phyloP scores from a whole-genome alignment of 805 yeast species.

The Candida railenensis region DNA sequence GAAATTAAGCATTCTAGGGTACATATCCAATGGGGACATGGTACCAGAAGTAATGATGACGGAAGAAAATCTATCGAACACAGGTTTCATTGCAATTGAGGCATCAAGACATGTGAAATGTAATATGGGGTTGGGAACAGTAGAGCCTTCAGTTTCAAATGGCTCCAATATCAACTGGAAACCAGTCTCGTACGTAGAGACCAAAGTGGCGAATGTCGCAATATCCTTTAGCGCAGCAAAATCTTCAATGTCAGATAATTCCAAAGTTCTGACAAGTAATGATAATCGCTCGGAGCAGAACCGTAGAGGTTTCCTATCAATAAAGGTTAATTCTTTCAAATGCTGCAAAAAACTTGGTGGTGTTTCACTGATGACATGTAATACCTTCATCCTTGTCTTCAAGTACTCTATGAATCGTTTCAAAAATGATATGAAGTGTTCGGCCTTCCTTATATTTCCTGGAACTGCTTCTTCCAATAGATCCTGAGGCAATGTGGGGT shows the following conservation, averaged over 20 bases:
- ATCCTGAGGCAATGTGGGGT: slow-evolving; percentile 85
- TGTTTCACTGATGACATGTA: slow-evolving; percentile 97
- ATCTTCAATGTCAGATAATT: slow-evolving; percentile 85
- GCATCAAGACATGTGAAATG: slow-evolving; percentile 96
- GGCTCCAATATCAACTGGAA: slow-evolving; percentile 92
- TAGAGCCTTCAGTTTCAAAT: slow-evolving; percentile 86
- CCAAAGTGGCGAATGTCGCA: slow-evolving; percentile 94
- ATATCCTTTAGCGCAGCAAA: slow-evolving; percentile 91
- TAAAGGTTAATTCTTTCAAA: slow-evolving; percentile 87
- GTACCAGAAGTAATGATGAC: slow-evolving; percentile 97
- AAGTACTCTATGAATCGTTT: slow-evolving; percentile 91
- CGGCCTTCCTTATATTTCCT: slow-evolving; percentile 95
- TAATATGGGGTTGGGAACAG: slow-evolving; percentile 95
- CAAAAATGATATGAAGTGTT: slow-evolving; percentile 91
- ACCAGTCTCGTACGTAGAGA: slow-evolving; percentile 92
- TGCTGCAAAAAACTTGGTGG: slow-evolving; percentile 92
- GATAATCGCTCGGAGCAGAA: slow-evolving; percentile 93
- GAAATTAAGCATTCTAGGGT: slow-evolving; percentile 93
- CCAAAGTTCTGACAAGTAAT: slow-evolving; percentile 83
- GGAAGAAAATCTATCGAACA: slow-evolving; percentile 87
- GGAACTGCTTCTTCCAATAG: slow-evolving; percentile 91
- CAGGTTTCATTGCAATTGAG: slow-evolving; percentile 95
- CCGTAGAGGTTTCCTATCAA: slow-evolving; percentile 85
- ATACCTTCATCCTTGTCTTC: slow-evolving; percentile 95
- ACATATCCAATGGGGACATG: slow-evolving; percentile 97